These are phyloP conservation scores for Agaricus bisporus DNA, from an alignment of 768 basidiomycete species.

Conservation along the genomic window DNA sequence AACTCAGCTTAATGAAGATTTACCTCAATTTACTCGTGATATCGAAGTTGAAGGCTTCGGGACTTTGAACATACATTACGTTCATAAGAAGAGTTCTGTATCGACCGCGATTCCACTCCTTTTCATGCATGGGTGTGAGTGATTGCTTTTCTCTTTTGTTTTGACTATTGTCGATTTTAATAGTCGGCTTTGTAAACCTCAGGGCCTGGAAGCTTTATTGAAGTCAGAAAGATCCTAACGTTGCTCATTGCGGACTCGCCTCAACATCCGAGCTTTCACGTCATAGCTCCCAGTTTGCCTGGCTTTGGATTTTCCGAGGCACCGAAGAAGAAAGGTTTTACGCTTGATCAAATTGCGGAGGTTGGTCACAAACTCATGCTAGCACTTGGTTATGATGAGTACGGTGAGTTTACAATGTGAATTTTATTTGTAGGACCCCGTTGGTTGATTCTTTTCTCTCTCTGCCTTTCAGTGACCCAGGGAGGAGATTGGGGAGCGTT, in stretches of 20 bases:
- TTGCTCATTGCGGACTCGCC: conserved; percentile 36
- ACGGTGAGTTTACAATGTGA: conserved; percentile 22
- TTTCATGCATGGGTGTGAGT: conserved; percentile 45
- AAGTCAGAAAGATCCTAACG: conserved; percentile 53
- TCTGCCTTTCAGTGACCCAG: conserved; percentile 21
- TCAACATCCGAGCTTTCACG: conserved; percentile 52
- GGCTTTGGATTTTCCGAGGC: conserved; percentile 59
- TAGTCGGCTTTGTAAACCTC: background rate
- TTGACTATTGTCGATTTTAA: background rate
- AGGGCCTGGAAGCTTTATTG: conserved; percentile 60
- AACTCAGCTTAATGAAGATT: conserved; percentile 36
- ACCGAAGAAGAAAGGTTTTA: conserved; percentile 45
- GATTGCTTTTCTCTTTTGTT: background rate
- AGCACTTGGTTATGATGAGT: conserved; percentile 39
- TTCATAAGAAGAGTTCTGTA: conserved; percentile 45
- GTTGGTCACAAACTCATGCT: conserved; percentile 44
- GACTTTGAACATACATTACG: conserved; percentile 43
- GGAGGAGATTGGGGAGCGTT: conserved; percentile 21
- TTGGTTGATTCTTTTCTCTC: no score
- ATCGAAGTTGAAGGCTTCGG: conserved; percentile 42
- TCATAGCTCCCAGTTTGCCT: conserved; percentile 53
- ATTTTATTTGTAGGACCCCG: no score
- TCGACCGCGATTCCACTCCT: conserved; percentile 36
- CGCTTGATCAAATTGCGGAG: conserved; percentile 43
- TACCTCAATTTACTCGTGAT: conserved; percentile 51